A percentile compares a stretch with the other conserved stretches of the same genome.
These are phyloP conservation scores for Limonium bicolor DNA, from an alignment of 148 eudicot genomes.

Conservation along the genomic window DNA sequence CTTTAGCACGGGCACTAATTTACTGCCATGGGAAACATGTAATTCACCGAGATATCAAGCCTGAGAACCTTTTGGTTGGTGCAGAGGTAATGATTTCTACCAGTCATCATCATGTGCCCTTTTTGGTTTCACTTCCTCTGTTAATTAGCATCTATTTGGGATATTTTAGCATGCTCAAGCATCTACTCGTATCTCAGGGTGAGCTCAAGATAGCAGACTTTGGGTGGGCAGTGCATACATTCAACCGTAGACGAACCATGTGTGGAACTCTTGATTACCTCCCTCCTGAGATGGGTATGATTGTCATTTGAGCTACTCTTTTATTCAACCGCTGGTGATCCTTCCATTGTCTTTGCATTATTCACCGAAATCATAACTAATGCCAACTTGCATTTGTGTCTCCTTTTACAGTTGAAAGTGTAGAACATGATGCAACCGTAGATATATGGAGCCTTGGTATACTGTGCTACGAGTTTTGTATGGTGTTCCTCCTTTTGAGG, in stretches of 20 bases:
- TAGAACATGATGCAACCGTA: constrained; percentile 88
- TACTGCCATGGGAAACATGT: constrained; percentile 97
- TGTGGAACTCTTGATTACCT: constrained; percentile 97
- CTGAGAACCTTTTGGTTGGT: constrained; percentile 88
- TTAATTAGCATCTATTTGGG: no score
- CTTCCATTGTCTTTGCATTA: background rate
- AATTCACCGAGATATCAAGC: constrained; percentile 93
- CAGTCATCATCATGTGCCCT: background rate
- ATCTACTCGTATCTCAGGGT: constrained; percentile 37
- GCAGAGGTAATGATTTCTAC: constrained; percentile 43
- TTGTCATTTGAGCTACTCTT: no score
- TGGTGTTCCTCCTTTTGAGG: constrained; percentile 93
- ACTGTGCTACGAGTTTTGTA: constrained; percentile 81
- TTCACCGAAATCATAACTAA: background rate
- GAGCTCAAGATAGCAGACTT: constrained; percentile 96
- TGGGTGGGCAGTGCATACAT: constrained; percentile 99
- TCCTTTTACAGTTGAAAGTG: constrained; percentile 56
- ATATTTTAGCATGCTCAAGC: background rate
- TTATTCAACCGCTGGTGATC: background rate
- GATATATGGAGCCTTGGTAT: constrained; percentile 97
- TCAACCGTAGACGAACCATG: constrained; percentile 86
- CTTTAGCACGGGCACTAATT: constrained; percentile 85
- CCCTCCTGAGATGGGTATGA: constrained; percentile 99
- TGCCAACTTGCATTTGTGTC: background rate
- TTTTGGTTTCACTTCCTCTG: background rate